Base-by-base conservation (phyloP, 148 eudicot genomes). In the Vaccinium macrocarpon region DNA sequence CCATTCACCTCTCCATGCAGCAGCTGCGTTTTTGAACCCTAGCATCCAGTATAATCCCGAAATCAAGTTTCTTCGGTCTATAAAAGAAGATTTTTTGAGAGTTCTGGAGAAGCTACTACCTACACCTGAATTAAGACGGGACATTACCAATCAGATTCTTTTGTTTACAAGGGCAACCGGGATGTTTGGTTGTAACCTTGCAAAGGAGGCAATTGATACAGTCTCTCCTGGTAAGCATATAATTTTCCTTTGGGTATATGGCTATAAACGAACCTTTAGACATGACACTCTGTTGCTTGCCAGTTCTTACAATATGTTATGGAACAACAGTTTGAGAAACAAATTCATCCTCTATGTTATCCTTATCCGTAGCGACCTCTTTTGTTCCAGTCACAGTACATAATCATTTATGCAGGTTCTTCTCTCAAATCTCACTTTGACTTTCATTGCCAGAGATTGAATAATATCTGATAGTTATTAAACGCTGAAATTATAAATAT, bases 11-110 rank as follows among this genome's bases (percentile, higher is more conserved):
- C 86, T 95, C 61, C 99, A 96, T 83, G 89, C 99, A 29, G 99
- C 99, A 55, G 99, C 97, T 0, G 99, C 97, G 11, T 96, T 93
- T 88, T 88, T 96, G 91, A 96, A 96, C 87, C 99, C 99, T 5
- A 88, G 93, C 85, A 92, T 96, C 74, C 99, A 95, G 88, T 96
- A 94, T 85, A 95, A 95, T 88, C 96, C 97, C 23, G 99, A 96
- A 83, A 88, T 90, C 72, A 96, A 96, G 85, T 96, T 94, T 88
- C 85, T 96, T 76, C 90, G 91, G 32, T 89, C 92, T 42, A 89
- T 96, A 61, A 96, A 96, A 87, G 97, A 93, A 89, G 99, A 93
- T 23, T 95, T 94, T 83, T 95, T 82, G 85, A 88, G 89, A 81
- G 99, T 95, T 82, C 59, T 96, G 85, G 99, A 96, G 86, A 96